Base-by-base conservation (phyloP, 2,329 filamentous ascomycete genomes). In the Aphanocladium album region DNA sequence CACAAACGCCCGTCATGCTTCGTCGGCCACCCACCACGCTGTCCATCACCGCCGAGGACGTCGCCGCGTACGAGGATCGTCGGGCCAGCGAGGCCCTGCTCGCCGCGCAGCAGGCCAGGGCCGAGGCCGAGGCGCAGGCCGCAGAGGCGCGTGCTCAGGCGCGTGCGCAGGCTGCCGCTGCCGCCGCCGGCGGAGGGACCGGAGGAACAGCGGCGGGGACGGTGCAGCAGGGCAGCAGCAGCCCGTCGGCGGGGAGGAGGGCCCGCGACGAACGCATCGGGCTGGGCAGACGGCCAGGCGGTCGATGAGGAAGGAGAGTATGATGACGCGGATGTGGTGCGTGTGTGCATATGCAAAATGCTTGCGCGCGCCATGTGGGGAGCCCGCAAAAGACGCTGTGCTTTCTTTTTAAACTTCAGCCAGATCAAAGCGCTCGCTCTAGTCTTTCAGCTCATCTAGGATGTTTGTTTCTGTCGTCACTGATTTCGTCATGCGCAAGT, bases 1-100 rank as follows among this genome's bases (percentile, higher is more conserved):
- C 12, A 43, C 45, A 45, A 45, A 45, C 14, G 19, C 21, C 52
- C 30, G 58, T 1, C 12, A 87, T 89, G 86, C 84, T 89, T 66
- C 85, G 86, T 67, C 84, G 88, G 50, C 82, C 84, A 17, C 82
- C 88, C 12, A 91, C 89, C 51, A 83, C 83, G 16, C 83, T 91
- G 64, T 78, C 81, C 59, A 82, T 91, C 64, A 90, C 88, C 2
- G 79, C 84, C 52, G 86, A 89, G 69, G 89, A 91, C 72, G 80
- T 91, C 43, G 85, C 87, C 43, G 78, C 82, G 58, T 90, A 89
- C 74, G 88, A 91, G 69, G 86, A 88, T 71, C 80, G 80, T 30
- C 82, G 85, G 63, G 77, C 76, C 25, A 73, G 73, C 57, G 73
- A 79, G 63, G 75, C 74, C 35, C 70, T 72, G 17, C 69, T 68